Evolutionary conservation across 2,329 filamentous ascomycete genomes (phyloP).

Genomic region (Fusarium mundagurra): DNA sequence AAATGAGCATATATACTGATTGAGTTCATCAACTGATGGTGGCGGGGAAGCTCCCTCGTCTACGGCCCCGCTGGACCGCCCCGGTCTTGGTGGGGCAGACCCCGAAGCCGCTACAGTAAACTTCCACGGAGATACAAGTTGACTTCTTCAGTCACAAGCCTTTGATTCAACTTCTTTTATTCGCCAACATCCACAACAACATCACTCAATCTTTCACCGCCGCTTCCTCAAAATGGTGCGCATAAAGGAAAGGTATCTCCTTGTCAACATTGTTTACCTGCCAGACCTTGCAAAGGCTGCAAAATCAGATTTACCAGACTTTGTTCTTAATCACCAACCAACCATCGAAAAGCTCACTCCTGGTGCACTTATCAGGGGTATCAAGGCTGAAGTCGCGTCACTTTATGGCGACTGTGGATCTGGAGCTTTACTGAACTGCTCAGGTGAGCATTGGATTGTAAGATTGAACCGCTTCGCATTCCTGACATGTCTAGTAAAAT

Average conservation of each 20-base stretch:
- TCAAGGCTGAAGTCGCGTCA: conserved; percentile 75
- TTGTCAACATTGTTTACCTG: conserved; percentile 94
- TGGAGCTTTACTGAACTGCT: conserved; percentile 76
- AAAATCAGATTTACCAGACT: conserved; percentile 60
- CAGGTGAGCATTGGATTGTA: conserved; percentile 59
- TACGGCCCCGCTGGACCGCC: conserved; percentile 36
- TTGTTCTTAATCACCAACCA: conserved; percentile 81
- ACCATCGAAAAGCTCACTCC: conserved; percentile 77
- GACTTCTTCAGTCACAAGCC: conserved; percentile 19
- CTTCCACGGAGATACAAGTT: conserved; percentile 15
- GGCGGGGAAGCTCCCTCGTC: conserved; percentile 31
- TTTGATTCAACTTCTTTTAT: background rate
- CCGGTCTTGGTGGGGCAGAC: conserved; percentile 32
- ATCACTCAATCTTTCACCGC: background rate
- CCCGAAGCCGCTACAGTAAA: conserved; percentile 27
- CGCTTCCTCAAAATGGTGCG: conserved; percentile 76
- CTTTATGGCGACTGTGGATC: conserved; percentile 91
- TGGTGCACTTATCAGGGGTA: conserved; percentile 71
- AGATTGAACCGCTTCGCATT: background rate
- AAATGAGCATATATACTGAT: background rate
- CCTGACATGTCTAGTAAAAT: conserved; percentile 74
- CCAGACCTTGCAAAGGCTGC: conserved; percentile 55
- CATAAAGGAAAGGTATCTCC: conserved; percentile 93
- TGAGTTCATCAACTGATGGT: conserved; percentile 15
- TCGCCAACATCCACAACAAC: background rate